phyloP scores from a whole-genome alignment of 108 stramenopile genomes.

The Cylindrotheca fusiformis region DNA sequence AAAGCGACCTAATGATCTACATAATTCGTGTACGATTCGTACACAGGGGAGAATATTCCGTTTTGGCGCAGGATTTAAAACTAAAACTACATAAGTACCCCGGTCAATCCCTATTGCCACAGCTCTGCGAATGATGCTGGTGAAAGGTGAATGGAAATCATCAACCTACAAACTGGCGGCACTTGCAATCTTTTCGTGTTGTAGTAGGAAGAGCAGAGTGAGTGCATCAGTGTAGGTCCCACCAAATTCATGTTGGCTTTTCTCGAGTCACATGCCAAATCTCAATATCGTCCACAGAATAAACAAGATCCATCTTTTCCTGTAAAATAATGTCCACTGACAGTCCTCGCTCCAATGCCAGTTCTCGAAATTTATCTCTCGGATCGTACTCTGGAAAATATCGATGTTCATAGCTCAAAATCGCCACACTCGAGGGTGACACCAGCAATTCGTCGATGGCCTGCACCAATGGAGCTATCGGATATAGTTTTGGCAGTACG shows the following conservation, averaged over 20 bases:
- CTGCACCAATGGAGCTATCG: constrained; percentile 82
- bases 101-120: no score
- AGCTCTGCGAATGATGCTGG: no score
- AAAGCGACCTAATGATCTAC: no score
- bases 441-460: constrained; percentile 62
- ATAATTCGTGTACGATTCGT: no score
- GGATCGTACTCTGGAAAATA: constrained; percentile 69
- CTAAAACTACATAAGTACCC: no score
- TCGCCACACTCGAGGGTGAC: constrained; percentile 23
- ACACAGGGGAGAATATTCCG: no score
- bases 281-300: constrained; percentile 68
- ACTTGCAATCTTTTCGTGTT: no score
- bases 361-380: constrained; percentile 41
- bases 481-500: constrained; percentile 91
- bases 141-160: no score
- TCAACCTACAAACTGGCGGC: no score
- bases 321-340: constrained; percentile 33
- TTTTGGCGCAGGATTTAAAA: no score
- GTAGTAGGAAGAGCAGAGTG: no score
- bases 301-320: constrained; percentile 46
- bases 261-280: constrained; percentile 53
- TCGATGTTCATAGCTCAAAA: constrained; percentile 64
- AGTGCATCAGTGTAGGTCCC: no score
- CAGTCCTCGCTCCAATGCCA: constrained; percentile 36
- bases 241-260: not conserved